A percentile compares a stretch with the other conserved stretches of the same genome.
These are phyloP conservation scores for Endocalyx cinctus DNA, from an alignment of 2,329 filamentous ascomycete genomes.

Conservation along the genomic window DNA sequence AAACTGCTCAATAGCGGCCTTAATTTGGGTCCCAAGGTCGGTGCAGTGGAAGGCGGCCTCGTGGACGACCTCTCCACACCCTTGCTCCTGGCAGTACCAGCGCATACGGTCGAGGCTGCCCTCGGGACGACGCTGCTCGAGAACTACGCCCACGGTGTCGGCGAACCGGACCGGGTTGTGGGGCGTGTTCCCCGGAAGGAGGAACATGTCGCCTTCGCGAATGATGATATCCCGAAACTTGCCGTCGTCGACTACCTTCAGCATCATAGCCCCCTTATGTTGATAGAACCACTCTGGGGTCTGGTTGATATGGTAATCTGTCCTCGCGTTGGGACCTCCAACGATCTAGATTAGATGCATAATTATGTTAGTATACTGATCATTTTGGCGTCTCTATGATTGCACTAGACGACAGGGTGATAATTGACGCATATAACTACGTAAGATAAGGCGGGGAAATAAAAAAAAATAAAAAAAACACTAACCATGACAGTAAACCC, in stretches of 20 bases:
- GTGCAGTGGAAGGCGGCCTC: slow-evolving; percentile 85
- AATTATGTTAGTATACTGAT: not conserved
- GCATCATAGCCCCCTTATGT: slow-evolving; percentile 85
- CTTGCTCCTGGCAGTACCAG: slow-evolving; percentile 73
- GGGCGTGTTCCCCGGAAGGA: slow-evolving; percentile 89
- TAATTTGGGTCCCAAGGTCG: slow-evolving; percentile 91
- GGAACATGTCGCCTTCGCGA: slow-evolving; percentile 87
- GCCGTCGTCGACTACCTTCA: slow-evolving; percentile 77
- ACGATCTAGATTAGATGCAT: slow-evolving; percentile 73
- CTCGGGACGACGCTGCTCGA: slow-evolving; percentile 76
- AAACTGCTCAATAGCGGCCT: slow-evolving; percentile 81
- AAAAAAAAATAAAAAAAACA: slow-evolving; percentile 1
- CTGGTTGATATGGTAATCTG: slow-evolving; percentile 97
- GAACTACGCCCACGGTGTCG: slow-evolving; percentile 87
- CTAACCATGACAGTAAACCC: slow-evolving; percentile 75
- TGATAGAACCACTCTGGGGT: slow-evolving; percentile 99
- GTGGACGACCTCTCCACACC: slow-evolving; percentile 70
- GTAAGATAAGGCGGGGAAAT: not conserved
- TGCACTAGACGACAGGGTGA: too few relatives aligned
- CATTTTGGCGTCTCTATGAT: too few relatives aligned
- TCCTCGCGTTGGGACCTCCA: slow-evolving; percentile 90
- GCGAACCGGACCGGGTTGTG: slow-evolving; percentile 94
- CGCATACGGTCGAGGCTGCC: slow-evolving; percentile 71
- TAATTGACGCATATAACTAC: too few relatives aligned
- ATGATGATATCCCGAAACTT: slow-evolving; percentile 82